These are phyloP conservation scores for Chamaenerion angustifolium DNA, from an alignment of 345 rosid species.

Conservation along the genomic window DNA sequence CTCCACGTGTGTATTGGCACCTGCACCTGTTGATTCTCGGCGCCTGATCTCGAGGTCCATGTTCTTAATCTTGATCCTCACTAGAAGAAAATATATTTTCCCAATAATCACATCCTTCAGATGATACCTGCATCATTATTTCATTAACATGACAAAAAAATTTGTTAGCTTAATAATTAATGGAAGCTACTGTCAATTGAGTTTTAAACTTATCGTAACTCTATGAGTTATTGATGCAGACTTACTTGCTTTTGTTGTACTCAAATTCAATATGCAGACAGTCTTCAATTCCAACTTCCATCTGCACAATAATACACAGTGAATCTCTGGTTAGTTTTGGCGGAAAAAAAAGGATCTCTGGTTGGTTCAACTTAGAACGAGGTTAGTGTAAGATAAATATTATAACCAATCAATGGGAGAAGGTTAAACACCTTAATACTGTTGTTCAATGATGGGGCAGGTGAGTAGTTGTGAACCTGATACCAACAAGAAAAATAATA, in stretches of 20 bases:
- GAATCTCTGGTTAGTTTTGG: neutral
- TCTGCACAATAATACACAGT: slow-evolving; percentile 23
- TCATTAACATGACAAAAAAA: neutral
- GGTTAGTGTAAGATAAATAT: neutral
- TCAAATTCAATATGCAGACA: slow-evolving; percentile 96
- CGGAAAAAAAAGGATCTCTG: no score
- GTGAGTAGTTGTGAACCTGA: slow-evolving; percentile 79
- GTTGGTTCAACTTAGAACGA: neutral
- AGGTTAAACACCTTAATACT: slow-evolving; percentile 67
- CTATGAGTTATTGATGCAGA: neutral
- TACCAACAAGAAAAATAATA: neutral
- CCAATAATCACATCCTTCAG: slow-evolving; percentile 94
- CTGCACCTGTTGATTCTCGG: slow-evolving; percentile 94
- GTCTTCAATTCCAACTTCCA: slow-evolving; percentile 99
- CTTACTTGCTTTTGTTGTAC: slow-evolving; percentile 98
- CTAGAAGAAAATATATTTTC: slow-evolving; percentile 94
- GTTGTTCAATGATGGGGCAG: slow-evolving; percentile 69
- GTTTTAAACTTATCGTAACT: no score
- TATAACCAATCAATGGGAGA: neutral
- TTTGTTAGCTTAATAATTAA: neutral
- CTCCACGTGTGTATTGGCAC: slow-evolving; percentile 92
- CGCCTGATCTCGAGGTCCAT: slow-evolving; percentile 99
- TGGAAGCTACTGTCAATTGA: neutral
- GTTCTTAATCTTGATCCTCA: slow-evolving; percentile 95
- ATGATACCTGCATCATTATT: slow-evolving; percentile 51